Conservation (phyloP, 768 basidiomycete genomes). For the Russula foetens region DNA sequence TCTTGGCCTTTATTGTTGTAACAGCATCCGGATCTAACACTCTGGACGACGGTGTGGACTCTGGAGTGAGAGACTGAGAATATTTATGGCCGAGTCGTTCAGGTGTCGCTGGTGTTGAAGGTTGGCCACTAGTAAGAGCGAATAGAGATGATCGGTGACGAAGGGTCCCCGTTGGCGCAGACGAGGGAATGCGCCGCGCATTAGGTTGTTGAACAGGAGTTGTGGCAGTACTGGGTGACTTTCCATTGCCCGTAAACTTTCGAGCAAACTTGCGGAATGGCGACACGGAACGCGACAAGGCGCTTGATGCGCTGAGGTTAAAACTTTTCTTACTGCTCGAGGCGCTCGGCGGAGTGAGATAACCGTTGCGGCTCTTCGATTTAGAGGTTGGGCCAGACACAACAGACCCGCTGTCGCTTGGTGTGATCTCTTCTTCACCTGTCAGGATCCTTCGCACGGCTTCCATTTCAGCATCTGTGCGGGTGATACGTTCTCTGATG, state of each 20-base stretch:
- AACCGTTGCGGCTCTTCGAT: slow-evolving; percentile 46
- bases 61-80: slow-evolving; percentile 63
- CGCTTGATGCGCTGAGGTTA: slow-evolving; percentile 36
- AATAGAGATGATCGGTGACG: slow-evolving; percentile 63
- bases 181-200: slow-evolving; percentile 38
- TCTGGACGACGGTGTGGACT: slow-evolving; percentile 46
- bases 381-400: slow-evolving; percentile 42
- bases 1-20: slow-evolving; percentile 34
- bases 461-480: slow-evolving; percentile 82
- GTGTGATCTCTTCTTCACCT: slow-evolving; percentile 38
- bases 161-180: slow-evolving; percentile 45
- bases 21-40: slow-evolving; percentile 31
- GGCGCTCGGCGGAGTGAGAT: slow-evolving; percentile 52
- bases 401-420: slow-evolving; percentile 66
- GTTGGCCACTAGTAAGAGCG: slow-evolving; percentile 34
- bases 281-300: slow-evolving; percentile 69
- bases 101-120: slow-evolving; percentile 42
- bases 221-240: slow-evolving; percentile 26
- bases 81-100: slow-evolving; percentile 59
- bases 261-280: slow-evolving; percentile 73
- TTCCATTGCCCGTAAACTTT: slow-evolving; percentile 47
- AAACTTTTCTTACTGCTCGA: slow-evolving; percentile 33
- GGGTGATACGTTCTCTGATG: slow-evolving; percentile 67
- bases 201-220: slow-evolving; percentile 42
- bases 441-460: slow-evolving; percentile 49